These are phyloP conservation scores for Malassezia arunalokei DNA, from an alignment of 1,284 basidiomycete species.

Conservation along the genomic window DNA sequence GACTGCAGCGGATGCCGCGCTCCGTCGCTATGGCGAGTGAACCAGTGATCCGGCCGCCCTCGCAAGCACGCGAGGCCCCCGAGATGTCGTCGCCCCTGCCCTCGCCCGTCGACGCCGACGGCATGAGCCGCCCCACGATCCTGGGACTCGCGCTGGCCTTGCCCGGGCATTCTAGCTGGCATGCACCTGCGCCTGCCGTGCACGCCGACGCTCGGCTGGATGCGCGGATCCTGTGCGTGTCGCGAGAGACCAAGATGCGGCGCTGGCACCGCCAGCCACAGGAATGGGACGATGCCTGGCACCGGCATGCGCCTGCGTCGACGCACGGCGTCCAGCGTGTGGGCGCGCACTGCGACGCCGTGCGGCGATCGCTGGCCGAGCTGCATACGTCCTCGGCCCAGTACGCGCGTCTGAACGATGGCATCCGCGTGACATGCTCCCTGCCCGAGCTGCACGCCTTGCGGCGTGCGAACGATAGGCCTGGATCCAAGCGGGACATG, in stretches of 20 bases:
- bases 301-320: background rate
- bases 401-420: background rate
- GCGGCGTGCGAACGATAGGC: background rate
- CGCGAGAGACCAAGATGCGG: slow-evolving; percentile 5
- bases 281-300: slow-evolving; percentile 2
- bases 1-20: slow-evolving; percentile 51
- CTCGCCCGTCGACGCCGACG: background rate
- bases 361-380: background rate
- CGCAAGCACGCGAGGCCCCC: background rate
- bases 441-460: background rate
- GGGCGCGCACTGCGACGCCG: background rate
- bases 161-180: background rate
- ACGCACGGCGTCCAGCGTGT: background rate
- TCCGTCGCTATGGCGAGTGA: slow-evolving; percentile 51
- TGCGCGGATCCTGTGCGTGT: background rate
- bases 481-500: slow-evolving; percentile 1
- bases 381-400: background rate
- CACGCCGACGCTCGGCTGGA: background rate
- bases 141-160: slow-evolving; percentile 7
- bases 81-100: slow-evolving; percentile 9
- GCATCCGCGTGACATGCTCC: background rate
- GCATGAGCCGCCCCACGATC: background rate
- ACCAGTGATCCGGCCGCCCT: slow-evolving; percentile 25
- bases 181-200: background rate
- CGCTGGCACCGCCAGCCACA: background rate